Conservation (phyloP, 768 basidiomycete species). For the Leucosporidium yakuticum region DNA sequence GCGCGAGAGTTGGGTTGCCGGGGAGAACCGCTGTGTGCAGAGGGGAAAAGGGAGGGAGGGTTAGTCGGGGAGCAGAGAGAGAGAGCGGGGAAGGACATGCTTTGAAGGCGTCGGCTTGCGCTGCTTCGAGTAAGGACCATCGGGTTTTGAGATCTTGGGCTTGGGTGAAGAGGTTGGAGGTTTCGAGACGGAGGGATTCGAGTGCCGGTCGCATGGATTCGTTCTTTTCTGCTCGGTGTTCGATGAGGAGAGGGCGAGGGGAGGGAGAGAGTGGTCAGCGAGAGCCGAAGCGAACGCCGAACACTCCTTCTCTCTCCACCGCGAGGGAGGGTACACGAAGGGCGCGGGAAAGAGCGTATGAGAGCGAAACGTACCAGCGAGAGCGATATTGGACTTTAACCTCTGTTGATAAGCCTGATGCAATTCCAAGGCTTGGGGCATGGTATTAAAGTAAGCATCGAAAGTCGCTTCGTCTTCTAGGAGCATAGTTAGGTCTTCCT, state of each 20-base stretch:
- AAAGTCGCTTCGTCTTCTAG: not conserved
- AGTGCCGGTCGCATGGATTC: constrained; percentile 67
- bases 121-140: constrained; percentile 81
- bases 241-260: too few relatives aligned
- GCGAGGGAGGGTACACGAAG: too few relatives aligned
- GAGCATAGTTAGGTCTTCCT: not conserved
- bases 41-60: not conserved
- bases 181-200: constrained; percentile 69
- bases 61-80: not conserved
- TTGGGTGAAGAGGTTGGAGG: constrained; percentile 79
- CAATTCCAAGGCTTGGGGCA: not conserved
- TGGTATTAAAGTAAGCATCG: not conserved
- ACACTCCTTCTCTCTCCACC: too few relatives aligned
- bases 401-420: not conserved
- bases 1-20: constrained; percentile 81
- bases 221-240: constrained; percentile 57
- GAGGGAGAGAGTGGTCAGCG: too few relatives aligned
- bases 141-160: constrained; percentile 71
- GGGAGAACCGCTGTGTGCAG: constrained; percentile 64
- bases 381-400: not conserved
- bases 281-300: too few relatives aligned
- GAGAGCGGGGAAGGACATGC: constrained; percentile 41
- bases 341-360: too few relatives aligned
- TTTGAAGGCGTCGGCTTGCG: constrained; percentile 83
- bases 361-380: too few relatives aligned